Conservation (phyloP, 352 stramenopile species). For the Globisporangium irregulare region DNA sequence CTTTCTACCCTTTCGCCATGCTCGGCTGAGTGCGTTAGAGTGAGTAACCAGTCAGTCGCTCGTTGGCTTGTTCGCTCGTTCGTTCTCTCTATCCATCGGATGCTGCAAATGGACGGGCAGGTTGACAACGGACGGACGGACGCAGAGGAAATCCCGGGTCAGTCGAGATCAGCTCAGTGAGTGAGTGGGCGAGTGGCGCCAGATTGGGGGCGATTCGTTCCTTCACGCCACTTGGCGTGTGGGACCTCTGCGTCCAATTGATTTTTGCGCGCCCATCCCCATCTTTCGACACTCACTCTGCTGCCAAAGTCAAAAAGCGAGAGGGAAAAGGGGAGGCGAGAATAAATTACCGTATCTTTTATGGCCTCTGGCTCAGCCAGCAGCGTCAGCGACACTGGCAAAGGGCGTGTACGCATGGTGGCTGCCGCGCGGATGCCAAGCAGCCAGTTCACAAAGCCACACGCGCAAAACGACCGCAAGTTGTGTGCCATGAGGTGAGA, state of each 20-base stretch:
- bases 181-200: neutral
- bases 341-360: neutral
- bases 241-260: conserved; percentile 6
- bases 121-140: neutral
- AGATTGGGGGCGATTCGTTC: neutral
- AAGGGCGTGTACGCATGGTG: neutral
- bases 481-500: neutral
- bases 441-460: conserved; percentile 7
- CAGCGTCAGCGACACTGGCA: neutral
- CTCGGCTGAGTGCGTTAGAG: conserved; percentile 1
- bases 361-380: neutral
- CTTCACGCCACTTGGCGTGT: conserved; percentile 5
- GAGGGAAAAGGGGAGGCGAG: neutral
- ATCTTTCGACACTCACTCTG: neutral
- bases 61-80: neutral
- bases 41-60: conserved; percentile 4
- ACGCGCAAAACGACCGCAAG: neutral
- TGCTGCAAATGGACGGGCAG: neutral
- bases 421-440: neutral
- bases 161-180: neutral
- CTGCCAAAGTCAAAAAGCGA: neutral
- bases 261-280: conserved; percentile 3
- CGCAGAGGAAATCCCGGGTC: neutral
- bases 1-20: conserved; percentile 1
- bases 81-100: neutral